Evolutionary conservation across 106 monocot genomes (phyloP).

Genomic region (Dactylorhiza incarnata): DNA sequence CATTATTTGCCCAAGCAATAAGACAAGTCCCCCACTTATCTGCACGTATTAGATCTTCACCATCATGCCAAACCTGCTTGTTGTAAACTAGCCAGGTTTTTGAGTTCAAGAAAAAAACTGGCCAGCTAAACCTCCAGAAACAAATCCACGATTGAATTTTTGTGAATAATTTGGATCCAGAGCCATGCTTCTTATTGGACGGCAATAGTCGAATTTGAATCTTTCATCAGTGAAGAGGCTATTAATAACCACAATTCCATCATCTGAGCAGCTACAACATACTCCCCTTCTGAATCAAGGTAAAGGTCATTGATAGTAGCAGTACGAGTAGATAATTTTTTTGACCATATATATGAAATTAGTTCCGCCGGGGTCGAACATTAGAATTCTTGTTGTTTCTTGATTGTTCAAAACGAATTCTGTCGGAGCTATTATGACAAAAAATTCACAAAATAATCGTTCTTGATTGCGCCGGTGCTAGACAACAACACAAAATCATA

Average conservation of each 20-base stretch:
- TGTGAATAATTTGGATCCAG: slow-evolving; percentile 75
- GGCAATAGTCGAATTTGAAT: slow-evolving; percentile 83
- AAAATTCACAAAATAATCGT: no score
- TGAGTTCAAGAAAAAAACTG: slow-evolving; percentile 66
- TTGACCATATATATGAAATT: slow-evolving; percentile 32
- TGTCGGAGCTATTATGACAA: no score
- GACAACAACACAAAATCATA: no score
- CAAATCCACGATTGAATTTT: slow-evolving; percentile 66
- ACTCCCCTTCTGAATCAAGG: slow-evolving; percentile 91
- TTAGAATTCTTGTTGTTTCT: no score
- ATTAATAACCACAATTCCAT: slow-evolving; percentile 75
- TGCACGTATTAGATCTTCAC: slow-evolving; percentile 96
- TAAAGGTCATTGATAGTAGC: slow-evolving; percentile 92
- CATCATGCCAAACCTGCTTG: slow-evolving; percentile 84
- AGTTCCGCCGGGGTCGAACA: no score
- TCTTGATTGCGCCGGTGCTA: no score
- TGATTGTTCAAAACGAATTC: no score
- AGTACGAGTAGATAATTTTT: slow-evolving; percentile 70
- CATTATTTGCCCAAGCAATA: slow-evolving; percentile 99
- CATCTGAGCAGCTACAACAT: slow-evolving; percentile 95
- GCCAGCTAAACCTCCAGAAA: slow-evolving; percentile 90
- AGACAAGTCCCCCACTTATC: slow-evolving; percentile 89
- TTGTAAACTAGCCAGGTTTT: slow-evolving; percentile 80
- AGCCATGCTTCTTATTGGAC: slow-evolving; percentile 93
- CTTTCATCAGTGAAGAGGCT: slow-evolving; percentile 85